A percentile compares a stretch with the other conserved stretches of the same genome.
Conservation (phyloP, 2,329 filamentous ascomycete genomes). For the Diaporthe capsici region DNA sequence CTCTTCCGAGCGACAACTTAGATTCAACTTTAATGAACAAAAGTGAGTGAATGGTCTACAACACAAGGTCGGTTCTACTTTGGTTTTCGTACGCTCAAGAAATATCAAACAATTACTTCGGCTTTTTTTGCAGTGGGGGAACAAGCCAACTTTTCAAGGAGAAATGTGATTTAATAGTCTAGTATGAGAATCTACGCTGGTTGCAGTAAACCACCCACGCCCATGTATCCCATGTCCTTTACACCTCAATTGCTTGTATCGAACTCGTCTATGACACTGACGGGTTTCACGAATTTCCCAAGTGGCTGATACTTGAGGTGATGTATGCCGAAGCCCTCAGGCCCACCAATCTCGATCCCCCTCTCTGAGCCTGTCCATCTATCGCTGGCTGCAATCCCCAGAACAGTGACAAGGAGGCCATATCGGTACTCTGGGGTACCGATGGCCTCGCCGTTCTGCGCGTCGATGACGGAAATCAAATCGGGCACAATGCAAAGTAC, state of each 20-base stretch:
- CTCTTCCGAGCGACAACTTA: too few species aligned
- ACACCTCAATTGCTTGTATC: constrained; percentile 11
- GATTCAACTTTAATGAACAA: too few species aligned
- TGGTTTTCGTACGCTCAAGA: too few species aligned
- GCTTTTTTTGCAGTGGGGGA: too few species aligned
- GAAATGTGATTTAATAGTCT: neutral
- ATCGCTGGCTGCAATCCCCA: constrained; percentile 61
- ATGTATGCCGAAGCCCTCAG: constrained; percentile 62
- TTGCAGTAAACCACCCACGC: too few species aligned
- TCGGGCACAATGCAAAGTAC: constrained; percentile 70
- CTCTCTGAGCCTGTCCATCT: constrained; percentile 60
- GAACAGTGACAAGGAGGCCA: constrained; percentile 63
- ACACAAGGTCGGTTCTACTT: too few species aligned
- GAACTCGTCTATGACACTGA: constrained; percentile 68
- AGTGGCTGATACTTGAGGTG: constrained; percentile 63
- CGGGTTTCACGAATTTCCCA: constrained; percentile 63
- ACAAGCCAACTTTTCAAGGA: too few species aligned
- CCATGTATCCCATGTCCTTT: too few species aligned
- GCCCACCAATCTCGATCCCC: constrained; percentile 65
- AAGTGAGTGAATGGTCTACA: too few species aligned
- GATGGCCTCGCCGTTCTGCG: constrained; percentile 68
- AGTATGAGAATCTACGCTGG: neutral
- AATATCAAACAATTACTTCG: too few species aligned
- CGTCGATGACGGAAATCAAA: constrained; percentile 68
- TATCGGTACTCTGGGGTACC: constrained; percentile 71